Conservation (phyloP, 2,329 filamentous ascomycete species). For the Cyphellophora attinorum region DNA sequence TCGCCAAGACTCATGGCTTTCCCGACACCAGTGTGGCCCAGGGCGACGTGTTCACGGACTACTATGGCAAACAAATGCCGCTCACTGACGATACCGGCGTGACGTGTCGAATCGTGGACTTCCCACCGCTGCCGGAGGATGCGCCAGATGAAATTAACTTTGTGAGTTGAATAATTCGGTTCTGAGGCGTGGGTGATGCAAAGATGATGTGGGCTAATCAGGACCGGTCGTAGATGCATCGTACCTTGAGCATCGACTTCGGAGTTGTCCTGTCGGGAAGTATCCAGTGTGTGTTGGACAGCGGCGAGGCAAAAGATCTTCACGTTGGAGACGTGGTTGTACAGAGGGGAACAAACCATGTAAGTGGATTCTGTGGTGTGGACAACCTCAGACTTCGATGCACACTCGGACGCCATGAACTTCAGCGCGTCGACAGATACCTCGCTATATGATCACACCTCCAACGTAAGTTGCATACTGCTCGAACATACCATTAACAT, state of each 20-base stretch:
- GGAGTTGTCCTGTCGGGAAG: slow-evolving; percentile 22
- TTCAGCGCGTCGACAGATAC: neutral
- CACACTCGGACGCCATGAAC: no score
- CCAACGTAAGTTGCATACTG: neutral
- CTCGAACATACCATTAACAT: neutral
- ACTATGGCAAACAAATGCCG: slow-evolving; percentile 19
- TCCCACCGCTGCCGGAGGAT: slow-evolving; percentile 14
- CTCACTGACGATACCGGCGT: slow-evolving; percentile 16
- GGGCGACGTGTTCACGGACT: slow-evolving; percentile 18
- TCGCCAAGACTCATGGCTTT: slow-evolving; percentile 18
- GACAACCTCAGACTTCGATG: no score
- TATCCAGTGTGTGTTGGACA: slow-evolving; percentile 21
- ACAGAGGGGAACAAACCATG: slow-evolving; percentile 18
- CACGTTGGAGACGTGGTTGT: slow-evolving; percentile 21
- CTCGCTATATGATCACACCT: neutral
- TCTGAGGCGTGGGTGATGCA: no score
- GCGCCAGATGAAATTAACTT: slow-evolving; percentile 11
- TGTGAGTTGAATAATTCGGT: no score
- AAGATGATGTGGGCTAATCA: no score
- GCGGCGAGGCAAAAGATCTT: slow-evolving; percentile 20
- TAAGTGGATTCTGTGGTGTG: slow-evolving; percentile 4
- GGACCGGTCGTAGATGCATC: no score
- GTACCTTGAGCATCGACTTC: slow-evolving; percentile 21
- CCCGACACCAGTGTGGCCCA: slow-evolving; percentile 16
- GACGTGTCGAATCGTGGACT: slow-evolving; percentile 20